A percentile compares a stretch with the other conserved stretches of the same genome.
phyloP scores from a whole-genome alignment of 139 green algal genomes.

The Asterochloris erici region DNA sequence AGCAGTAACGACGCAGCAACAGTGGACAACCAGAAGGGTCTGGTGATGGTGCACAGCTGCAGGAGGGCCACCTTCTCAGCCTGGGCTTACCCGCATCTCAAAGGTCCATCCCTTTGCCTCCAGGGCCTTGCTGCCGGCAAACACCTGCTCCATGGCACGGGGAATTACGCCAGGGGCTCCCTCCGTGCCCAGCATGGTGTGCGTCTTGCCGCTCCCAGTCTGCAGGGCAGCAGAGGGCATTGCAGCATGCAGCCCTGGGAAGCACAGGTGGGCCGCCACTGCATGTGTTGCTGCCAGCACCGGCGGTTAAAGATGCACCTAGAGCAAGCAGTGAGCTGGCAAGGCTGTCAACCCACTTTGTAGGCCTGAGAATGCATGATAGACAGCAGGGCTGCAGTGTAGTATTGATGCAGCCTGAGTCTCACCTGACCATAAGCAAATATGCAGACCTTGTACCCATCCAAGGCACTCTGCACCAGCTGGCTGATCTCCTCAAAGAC shows the following conservation, averaged over 20 bases:
- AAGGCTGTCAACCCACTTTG: no score
- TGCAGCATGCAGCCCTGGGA: no score
- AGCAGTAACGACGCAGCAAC: no score
- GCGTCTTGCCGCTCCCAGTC: slow-evolving; percentile 84
- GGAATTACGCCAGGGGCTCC: slow-evolving; percentile 80
- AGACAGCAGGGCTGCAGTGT: no score
- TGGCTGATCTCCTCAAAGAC: slow-evolving; percentile 90
- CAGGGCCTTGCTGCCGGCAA: slow-evolving; percentile 50
- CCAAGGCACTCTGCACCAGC: slow-evolving; percentile 82
- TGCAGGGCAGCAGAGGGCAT: slow-evolving; percentile 26
- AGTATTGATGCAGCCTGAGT: no score
- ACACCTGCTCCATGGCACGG: slow-evolving; percentile 76
- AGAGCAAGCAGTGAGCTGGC: no score
- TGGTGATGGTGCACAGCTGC: not conserved
- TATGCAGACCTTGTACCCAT: slow-evolving; percentile 92
- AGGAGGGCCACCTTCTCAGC: not conserved
- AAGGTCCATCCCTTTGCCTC: slow-evolving; percentile 80
- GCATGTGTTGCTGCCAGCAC: no score
- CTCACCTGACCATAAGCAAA: slow-evolving; percentile 72
- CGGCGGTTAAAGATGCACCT: no score
- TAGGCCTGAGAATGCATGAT: no score
- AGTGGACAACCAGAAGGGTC: no score
- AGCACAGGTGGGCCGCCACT: no score
- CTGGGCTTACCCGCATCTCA: slow-evolving; percentile 61
- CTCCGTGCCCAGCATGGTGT: slow-evolving; percentile 75